Percentiles rank a stretch among this genome's conserved stretches.
Evolutionary conservation across 306 rosid genomes (phyloP).

Genomic region (Gastrolobium villosum): DNA sequence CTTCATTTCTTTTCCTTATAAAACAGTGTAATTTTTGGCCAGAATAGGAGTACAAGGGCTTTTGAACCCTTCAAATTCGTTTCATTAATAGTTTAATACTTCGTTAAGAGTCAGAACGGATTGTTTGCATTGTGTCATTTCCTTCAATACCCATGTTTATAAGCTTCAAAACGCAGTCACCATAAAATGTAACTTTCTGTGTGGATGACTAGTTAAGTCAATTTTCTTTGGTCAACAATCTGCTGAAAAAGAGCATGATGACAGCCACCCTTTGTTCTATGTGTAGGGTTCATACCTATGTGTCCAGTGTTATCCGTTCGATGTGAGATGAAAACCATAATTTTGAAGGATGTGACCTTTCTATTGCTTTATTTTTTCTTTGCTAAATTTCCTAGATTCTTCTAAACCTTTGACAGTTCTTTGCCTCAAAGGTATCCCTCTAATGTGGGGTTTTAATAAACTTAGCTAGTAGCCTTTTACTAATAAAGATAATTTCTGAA

Average conservation of each 20-base stretch:
- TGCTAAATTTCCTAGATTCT: not conserved
- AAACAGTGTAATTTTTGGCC: not conserved
- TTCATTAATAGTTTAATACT: not conserved
- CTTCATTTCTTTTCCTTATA: not conserved
- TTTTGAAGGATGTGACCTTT: conserved; percentile 5
- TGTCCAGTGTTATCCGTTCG: not conserved
- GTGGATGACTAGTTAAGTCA: not conserved
- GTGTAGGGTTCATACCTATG: conserved; percentile 19
- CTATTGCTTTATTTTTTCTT: conserved; percentile 7
- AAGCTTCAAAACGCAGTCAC: not conserved
- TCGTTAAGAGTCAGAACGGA: not conserved
- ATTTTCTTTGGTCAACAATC: not conserved
- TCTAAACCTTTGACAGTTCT: not conserved
- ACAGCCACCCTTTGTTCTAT: not conserved
- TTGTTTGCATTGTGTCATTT: not conserved
- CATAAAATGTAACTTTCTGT: not conserved
- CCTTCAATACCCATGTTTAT: not conserved
- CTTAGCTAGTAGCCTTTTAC: not conserved
- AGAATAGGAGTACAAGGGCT: conserved; percentile 11
- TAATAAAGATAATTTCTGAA: not conserved
- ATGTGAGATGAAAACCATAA: conserved; percentile 3
- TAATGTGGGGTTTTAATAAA: not conserved
- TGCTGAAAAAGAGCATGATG: not conserved
- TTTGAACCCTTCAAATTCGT: not conserved
- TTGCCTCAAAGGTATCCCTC: not conserved